Percentiles rank a stretch among this genome's conserved stretches.
These are phyloP conservation scores for Aspergillus neotritici DNA, from an alignment of 2,329 filamentous ascomycete genomes.

Conservation along the genomic window DNA sequence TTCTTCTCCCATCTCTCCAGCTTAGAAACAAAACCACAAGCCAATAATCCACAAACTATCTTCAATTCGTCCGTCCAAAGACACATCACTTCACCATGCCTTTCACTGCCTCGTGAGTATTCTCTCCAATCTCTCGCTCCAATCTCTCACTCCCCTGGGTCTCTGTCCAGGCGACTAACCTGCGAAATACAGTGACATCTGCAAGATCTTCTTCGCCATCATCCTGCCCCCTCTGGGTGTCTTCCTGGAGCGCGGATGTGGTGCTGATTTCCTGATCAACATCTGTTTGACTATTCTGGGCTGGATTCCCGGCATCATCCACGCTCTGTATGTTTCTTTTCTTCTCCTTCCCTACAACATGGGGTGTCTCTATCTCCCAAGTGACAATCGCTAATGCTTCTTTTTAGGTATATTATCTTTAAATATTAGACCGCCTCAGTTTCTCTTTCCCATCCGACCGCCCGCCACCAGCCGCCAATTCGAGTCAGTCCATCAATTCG, in stretches of 20 bases:
- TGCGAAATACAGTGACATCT: constrained; percentile 55
- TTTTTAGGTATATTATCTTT: constrained; percentile 69
- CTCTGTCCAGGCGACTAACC: neutral
- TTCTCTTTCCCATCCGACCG: constrained; percentile 5
- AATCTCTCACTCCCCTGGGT: neutral
- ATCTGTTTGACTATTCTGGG: constrained; percentile 76
- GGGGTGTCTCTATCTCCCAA: neutral
- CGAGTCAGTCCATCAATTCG: neutral
- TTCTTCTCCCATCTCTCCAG: neutral
- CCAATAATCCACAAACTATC: constrained; percentile 4
- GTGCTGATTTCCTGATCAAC: constrained; percentile 85
- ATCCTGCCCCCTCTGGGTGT: constrained; percentile 86
- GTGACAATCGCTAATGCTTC: constrained; percentile 11
- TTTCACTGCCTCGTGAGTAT: constrained; percentile 47
- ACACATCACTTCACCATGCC: constrained; percentile 34
- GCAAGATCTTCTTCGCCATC: constrained; percentile 82
- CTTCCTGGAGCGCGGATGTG: constrained; percentile 89
- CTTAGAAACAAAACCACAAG: constrained; percentile 7
- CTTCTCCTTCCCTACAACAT: neutral
- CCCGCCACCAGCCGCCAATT: neutral
- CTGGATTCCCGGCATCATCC: constrained; percentile 79
- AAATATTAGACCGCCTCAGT: constrained; percentile 61
- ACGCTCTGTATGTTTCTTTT: constrained; percentile 65
- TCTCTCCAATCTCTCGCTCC: neutral
- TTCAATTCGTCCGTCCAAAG: constrained; percentile 3